phyloP scores from a whole-genome alignment of 78 protist genomes.

The Capsaspora owczarzaki region DNA sequence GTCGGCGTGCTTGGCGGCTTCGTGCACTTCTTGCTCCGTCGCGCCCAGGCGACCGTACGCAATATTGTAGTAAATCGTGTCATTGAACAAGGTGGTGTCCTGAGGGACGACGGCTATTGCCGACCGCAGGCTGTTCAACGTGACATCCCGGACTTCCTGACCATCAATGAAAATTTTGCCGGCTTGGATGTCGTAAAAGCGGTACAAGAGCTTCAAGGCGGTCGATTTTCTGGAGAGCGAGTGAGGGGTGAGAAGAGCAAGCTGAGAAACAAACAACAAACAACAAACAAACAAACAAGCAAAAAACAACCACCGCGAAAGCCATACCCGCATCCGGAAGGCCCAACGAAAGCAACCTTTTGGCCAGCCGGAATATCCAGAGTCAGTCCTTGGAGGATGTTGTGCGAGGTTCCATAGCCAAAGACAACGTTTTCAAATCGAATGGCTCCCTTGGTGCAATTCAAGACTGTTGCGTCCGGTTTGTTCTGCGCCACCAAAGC shows the following conservation, averaged over 20 bases:
- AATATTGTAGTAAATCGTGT: conserved; percentile 57
- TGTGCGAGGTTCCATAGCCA: conserved; percentile 30
- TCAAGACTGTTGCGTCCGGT: too few species aligned
- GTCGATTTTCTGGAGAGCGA: too few species aligned
- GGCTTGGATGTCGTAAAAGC: conserved; percentile 63
- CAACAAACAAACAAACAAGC: too few species aligned
- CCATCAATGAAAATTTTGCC: conserved; percentile 60
- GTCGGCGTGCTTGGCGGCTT: conserved; percentile 50
- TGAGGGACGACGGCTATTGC: conserved; percentile 78
- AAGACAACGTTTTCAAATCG: conserved; percentile 60
- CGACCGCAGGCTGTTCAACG: conserved; percentile 37
- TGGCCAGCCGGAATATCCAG: conserved; percentile 63
- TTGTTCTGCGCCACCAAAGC: too few species aligned
- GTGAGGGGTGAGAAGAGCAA: too few species aligned
- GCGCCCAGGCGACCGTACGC: conserved; percentile 44
- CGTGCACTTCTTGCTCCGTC: conserved; percentile 22
- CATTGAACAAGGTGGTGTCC: conserved; percentile 83
- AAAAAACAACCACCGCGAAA: too few species aligned
- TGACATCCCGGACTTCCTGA: conserved; percentile 37
- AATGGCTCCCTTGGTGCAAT: too few species aligned
- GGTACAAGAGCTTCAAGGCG: conserved; percentile 56
- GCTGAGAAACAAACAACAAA: too few species aligned
- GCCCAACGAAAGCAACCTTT: conserved; percentile 81
- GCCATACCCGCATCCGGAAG: conserved; percentile 87
- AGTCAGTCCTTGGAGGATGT: conserved; percentile 45